A percentile compares a stretch with the other conserved stretches of the same genome.
phyloP scores from a whole-genome alignment of 805 yeast species.

The Kurtzmaniella cleridarum region DNA sequence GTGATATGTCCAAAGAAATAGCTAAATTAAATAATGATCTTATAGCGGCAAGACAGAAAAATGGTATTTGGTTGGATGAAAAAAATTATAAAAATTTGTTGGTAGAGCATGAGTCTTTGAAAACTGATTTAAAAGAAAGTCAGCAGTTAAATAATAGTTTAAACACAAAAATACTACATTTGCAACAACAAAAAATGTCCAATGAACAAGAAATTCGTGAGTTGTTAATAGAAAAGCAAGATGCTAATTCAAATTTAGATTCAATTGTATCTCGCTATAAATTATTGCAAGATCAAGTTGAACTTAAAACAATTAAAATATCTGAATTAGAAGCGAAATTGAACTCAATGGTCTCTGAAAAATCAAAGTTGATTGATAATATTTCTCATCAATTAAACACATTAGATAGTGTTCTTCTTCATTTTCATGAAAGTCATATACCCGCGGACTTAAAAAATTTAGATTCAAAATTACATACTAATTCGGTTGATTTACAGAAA shows the following conservation, averaged over 20 bases:
- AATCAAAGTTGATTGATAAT: not conserved
- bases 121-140: constrained; percentile 16
- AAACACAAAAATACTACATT: not conserved
- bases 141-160: not conserved
- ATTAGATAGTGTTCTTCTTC: no score
- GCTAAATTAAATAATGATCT: constrained; percentile 55
- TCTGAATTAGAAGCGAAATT: not conserved
- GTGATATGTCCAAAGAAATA: constrained; percentile 51
- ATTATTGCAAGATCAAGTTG: not conserved
- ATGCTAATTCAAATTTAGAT: not conserved
- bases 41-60: constrained; percentile 54
- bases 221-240: not conserved
- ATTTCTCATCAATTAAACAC: no score
- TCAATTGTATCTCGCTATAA: not conserved
- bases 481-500: no score
- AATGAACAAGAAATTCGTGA: not conserved
- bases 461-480: no score
- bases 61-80: constrained; percentile 61
- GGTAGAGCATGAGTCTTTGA: constrained; percentile 22
- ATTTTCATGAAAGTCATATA: no score
- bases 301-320: not conserved
- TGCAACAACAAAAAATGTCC: not conserved
- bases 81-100: constrained; percentile 40
- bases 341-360: not conserved
- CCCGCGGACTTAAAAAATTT: no score